Evolutionary conservation across 805 yeast genomes (phyloP).

Genomic region (Kodamaea restingae): DNA sequence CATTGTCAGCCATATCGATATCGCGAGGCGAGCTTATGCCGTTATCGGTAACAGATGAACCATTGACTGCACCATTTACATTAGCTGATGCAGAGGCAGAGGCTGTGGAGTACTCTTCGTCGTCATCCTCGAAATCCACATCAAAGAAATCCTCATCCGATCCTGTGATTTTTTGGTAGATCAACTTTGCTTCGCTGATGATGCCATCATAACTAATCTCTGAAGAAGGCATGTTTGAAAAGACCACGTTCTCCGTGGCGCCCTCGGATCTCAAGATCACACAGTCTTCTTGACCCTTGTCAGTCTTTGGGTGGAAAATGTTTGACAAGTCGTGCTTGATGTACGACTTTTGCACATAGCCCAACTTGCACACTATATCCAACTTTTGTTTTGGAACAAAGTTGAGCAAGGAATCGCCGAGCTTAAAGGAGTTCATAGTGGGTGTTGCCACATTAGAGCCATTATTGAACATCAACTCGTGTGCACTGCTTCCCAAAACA

Average conservation of each 20-base stretch:
- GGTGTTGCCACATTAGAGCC: constrained; percentile 43
- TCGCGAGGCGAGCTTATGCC: not conserved
- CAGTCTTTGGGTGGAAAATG: constrained; percentile 28
- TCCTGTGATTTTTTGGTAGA: constrained; percentile 81
- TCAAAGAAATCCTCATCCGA: constrained; percentile 94
- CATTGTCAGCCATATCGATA: constrained; percentile 13
- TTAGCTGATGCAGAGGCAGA: constrained; percentile 6
- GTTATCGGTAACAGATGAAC: constrained; percentile 4
- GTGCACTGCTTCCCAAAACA: constrained; percentile 17
- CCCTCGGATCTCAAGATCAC: constrained; percentile 15
- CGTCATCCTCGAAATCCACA: constrained; percentile 94
- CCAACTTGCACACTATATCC: constrained; percentile 40
- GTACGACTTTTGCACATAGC: constrained; percentile 36
- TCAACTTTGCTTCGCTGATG: constrained; percentile 69
- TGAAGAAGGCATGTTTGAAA: constrained; percentile 65
- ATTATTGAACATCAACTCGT: constrained; percentile 31
- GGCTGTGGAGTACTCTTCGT: constrained; percentile 39
- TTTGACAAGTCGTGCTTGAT: constrained; percentile 37
- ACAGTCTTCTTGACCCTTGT: constrained; percentile 7
- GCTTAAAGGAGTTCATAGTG: constrained; percentile 70
- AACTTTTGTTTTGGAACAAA: constrained; percentile 76
- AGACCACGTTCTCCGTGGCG: constrained; percentile 26
- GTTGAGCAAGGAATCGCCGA: constrained; percentile 81
- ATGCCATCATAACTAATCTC: constrained; percentile 92
- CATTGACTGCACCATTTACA: constrained; percentile 12